phyloP scores from a whole-genome alignment of 441 rosid species.

The Euphorbia neoarborescens region DNA sequence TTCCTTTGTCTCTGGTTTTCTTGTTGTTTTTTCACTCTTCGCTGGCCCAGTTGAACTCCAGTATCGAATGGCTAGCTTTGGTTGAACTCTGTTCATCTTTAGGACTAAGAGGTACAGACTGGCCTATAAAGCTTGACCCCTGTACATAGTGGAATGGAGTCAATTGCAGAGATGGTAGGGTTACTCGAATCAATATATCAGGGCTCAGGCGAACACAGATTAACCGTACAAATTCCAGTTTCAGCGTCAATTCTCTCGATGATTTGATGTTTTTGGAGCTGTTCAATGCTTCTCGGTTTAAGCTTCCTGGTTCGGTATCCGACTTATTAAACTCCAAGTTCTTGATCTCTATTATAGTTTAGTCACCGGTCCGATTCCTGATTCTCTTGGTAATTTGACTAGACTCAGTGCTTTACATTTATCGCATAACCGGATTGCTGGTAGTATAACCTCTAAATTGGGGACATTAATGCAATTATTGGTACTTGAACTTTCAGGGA shows the following conservation, averaged over 20 bases:
- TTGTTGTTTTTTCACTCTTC: slow-evolving; percentile 33
- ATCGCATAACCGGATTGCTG: slow-evolving; percentile 47
- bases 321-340: slow-evolving; percentile 38
- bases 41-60: slow-evolving; percentile 36
- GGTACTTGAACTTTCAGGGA: slow-evolving; percentile 59
- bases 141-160: slow-evolving; percentile 67
- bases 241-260: slow-evolving; percentile 52
- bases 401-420: slow-evolving; percentile 46
- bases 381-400: slow-evolving; percentile 52
- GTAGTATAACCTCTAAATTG: slow-evolving; percentile 43
- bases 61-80: slow-evolving; percentile 44
- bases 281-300: slow-evolving; percentile 70
- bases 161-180: slow-evolving; percentile 48
- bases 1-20: slow-evolving; percentile 19
- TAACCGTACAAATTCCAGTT: slow-evolving; percentile 52
- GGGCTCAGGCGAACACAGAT: slow-evolving; percentile 64
- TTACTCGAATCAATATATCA: slow-evolving; percentile 56
- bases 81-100: slow-evolving; percentile 70
- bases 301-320: slow-evolving; percentile 55
- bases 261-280: slow-evolving; percentile 49
- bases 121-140: slow-evolving; percentile 75
- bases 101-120: slow-evolving; percentile 62
- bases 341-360: slow-evolving; percentile 77
- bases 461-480: slow-evolving; percentile 38
- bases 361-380: slow-evolving; percentile 54